A percentile compares a stretch with the other conserved stretches of the same genome.
phyloP scores from a whole-genome alignment of 495 filamentous ascomycete species.

The Pyrenopolyporus hunteri region DNA sequence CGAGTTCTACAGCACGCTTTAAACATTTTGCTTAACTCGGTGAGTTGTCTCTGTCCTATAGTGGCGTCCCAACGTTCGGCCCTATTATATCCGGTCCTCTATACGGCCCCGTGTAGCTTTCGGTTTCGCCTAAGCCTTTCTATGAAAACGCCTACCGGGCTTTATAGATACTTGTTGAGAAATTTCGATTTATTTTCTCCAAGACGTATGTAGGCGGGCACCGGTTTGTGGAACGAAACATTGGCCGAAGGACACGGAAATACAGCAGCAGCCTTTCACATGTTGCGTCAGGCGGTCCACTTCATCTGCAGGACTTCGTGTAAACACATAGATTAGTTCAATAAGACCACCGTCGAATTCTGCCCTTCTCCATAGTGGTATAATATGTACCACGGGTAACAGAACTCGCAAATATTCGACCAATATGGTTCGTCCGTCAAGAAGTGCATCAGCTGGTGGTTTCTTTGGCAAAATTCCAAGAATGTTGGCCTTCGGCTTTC shows the following conservation, averaged over 20 bases:
- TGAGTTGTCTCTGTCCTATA: background rate
- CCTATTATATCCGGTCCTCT: no score
- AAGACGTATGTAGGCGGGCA: no score
- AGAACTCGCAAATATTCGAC: background rate
- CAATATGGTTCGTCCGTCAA: slow-evolving; percentile 20
- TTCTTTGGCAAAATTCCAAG: slow-evolving; percentile 20
- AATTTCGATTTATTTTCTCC: background rate
- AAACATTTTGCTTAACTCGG: background rate
- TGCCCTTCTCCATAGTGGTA: slow-evolving; percentile 7
- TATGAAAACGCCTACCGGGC: no score
- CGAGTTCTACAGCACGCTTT: background rate
- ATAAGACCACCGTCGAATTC: background rate
- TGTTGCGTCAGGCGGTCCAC: background rate
- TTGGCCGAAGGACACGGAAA: no score
- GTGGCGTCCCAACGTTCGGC: background rate
- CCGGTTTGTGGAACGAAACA: no score
- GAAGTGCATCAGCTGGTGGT: slow-evolving; percentile 23
- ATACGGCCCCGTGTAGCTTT: no score
- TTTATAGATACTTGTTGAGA: no score
- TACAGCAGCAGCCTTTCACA: no score
- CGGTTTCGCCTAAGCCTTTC: no score
- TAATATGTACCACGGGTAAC: slow-evolving; percentile 1
- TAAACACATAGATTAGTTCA: background rate
- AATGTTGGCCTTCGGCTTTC: slow-evolving; percentile 19
- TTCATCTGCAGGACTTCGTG: background rate